Evolutionary conservation across 2,329 filamentous ascomycete species (phyloP).

Genomic region (Fusarium luffae): DNA sequence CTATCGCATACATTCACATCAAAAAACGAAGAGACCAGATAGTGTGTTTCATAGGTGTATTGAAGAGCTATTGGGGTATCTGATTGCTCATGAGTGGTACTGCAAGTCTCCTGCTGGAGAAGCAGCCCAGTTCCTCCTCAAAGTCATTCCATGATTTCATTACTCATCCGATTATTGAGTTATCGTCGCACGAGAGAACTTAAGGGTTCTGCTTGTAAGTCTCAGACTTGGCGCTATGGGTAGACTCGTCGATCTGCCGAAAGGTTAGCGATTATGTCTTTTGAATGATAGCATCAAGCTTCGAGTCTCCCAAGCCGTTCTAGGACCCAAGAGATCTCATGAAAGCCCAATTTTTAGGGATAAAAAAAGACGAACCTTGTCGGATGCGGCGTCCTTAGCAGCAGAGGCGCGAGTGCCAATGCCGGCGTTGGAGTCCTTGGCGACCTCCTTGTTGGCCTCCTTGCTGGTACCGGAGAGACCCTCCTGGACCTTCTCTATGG

Average conservation of each 20-base stretch:
- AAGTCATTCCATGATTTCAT: constrained; percentile 1
- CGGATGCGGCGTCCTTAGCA: constrained; percentile 60
- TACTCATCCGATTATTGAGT: background rate
- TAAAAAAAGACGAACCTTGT: constrained; percentile 51
- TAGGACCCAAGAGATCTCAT: background rate
- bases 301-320: background rate
- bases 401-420: constrained; percentile 64
- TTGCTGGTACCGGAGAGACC: constrained; percentile 67
- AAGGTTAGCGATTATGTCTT: background rate
- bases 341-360: background rate
- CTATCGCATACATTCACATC: background rate
- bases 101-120: background rate
- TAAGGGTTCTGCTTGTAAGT: constrained; percentile 57
- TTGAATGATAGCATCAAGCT: background rate
- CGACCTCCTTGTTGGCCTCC: constrained; percentile 76
- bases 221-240: constrained; percentile 55
- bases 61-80: constrained; percentile 43
- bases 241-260: constrained; percentile 49
- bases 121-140: constrained; percentile 15
- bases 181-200: constrained; percentile 13
- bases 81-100: constrained; percentile 29
- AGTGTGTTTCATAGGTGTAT: constrained; percentile 25
- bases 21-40: background rate
- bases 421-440: constrained; percentile 68
- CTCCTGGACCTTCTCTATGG: constrained; percentile 67